phyloP scores from a whole-genome alignment of 306 rosid genomes.

The Morella rubra region DNA sequence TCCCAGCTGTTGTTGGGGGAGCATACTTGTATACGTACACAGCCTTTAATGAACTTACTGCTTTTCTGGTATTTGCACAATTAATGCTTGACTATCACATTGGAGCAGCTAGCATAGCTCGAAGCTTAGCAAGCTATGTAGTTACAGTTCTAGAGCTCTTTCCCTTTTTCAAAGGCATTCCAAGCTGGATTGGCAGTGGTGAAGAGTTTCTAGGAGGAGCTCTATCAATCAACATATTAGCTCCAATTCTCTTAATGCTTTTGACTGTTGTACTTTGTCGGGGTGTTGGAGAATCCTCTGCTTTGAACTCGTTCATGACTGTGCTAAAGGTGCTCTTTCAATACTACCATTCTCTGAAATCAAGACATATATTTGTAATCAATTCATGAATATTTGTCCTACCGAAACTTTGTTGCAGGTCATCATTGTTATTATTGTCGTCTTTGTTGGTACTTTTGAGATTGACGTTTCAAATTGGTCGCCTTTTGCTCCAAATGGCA shows the following conservation, averaged over 20 bases:
- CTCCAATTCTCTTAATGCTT: slow-evolving; percentile 78
- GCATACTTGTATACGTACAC: slow-evolving; percentile 89
- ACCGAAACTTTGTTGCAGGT: slow-evolving; percentile 53
- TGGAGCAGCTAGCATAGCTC: slow-evolving; percentile 96
- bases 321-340: slow-evolving; percentile 65
- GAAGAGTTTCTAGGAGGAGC: slow-evolving; percentile 63
- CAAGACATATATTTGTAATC: slow-evolving; percentile 13
- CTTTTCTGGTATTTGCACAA: slow-evolving; percentile 92
- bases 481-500: slow-evolving; percentile 91
- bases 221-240: slow-evolving; percentile 77
- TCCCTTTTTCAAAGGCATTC: slow-evolving; percentile 78
- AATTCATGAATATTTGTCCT: slow-evolving; percentile 19
- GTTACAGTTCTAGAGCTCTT: slow-evolving; percentile 72
- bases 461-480: slow-evolving; percentile 95
- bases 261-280: slow-evolving; percentile 70
- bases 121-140: slow-evolving; percentile 84
- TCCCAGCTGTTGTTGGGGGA: slow-evolving; percentile 97
- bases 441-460: slow-evolving; percentile 81
- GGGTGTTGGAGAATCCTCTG: slow-evolving; percentile 86
- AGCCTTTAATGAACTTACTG: slow-evolving; percentile 91
- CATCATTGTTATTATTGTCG: slow-evolving; percentile 69
- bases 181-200: slow-evolving; percentile 90
- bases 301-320: slow-evolving; percentile 80
- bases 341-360: slow-evolving; percentile 20
- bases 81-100: slow-evolving; percentile 95